Conservation (phyloP, 371 early-diverging fungal genomes). For the Parasitella parasitica region DNA sequence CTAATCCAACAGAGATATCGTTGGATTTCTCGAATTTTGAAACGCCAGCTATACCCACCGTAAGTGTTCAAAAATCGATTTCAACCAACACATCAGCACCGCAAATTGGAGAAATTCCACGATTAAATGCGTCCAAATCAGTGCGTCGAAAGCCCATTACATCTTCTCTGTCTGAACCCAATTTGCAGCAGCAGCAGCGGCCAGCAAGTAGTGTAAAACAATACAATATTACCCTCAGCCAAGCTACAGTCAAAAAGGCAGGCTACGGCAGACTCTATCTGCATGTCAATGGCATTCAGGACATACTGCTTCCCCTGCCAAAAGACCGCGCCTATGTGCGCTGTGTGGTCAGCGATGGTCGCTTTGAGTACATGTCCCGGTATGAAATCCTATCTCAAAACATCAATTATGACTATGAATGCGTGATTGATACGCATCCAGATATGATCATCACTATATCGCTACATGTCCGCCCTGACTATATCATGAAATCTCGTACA, state of each 20-base stretch:
- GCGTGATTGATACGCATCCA: conserved; percentile 36
- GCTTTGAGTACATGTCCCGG: conserved; percentile 51
- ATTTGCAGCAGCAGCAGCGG: not conserved
- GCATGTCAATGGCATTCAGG: conserved; percentile 34
- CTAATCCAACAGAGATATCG: too few relatives aligned
- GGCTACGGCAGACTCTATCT: conserved; percentile 42
- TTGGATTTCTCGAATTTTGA: conserved; percentile 4
- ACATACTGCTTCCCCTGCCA: conserved; percentile 43
- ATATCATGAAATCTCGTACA: conserved; percentile 32
- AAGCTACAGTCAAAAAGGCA: not conserved
- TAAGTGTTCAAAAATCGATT: not conserved
- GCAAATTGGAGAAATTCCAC: not conserved
- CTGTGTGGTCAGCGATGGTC: conserved; percentile 47
- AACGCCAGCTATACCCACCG: not conserved
- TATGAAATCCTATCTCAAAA: conserved; percentile 36
- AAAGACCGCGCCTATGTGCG: conserved; percentile 46
- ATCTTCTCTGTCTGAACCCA: not conserved
- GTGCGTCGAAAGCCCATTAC: conserved; percentile 4
- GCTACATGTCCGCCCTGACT: conserved; percentile 40
- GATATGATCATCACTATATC: conserved; percentile 40
- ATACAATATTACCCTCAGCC: not conserved
- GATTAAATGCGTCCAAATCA: not conserved
- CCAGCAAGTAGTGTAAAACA: not conserved
- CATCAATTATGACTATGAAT: conserved; percentile 37
- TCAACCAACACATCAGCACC: conserved; percentile 4